Conservation (phyloP, 192 early-diverging fungal species). For the Linnemannia zychae region DNA sequence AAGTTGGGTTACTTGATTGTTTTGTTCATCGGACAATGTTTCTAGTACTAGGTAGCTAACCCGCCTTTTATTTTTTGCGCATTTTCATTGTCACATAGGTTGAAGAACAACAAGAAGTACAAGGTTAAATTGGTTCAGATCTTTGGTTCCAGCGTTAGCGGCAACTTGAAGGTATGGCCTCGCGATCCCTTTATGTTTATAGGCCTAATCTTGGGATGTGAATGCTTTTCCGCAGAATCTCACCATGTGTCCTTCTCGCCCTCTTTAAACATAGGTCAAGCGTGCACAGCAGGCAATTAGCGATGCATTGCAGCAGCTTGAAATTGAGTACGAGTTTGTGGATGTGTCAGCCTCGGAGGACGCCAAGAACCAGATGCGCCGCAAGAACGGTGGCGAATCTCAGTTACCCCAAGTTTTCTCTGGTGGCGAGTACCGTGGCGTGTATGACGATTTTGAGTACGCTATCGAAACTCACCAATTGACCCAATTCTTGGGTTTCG, state of each 20-base stretch:
- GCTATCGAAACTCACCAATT: constrained; percentile 46
- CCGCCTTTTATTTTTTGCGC: neutral
- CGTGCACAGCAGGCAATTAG: constrained; percentile 59
- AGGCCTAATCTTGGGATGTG: neutral
- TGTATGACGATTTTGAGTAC: constrained; percentile 49
- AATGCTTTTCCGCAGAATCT: neutral
- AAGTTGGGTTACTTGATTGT: neutral
- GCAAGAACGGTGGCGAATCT: constrained; percentile 55
- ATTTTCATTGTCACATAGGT: constrained; percentile 6
- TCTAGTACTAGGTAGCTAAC: neutral
- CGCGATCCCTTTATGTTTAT: too few relatives aligned
- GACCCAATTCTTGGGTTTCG: constrained; percentile 49
- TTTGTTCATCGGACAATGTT: neutral
- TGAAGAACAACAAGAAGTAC: constrained; percentile 51
- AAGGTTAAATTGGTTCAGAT: constrained; percentile 60
- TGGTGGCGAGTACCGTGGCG: constrained; percentile 62
- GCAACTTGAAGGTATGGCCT: constrained; percentile 57
- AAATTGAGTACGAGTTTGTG: constrained; percentile 60
- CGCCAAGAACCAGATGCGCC: constrained; percentile 57
- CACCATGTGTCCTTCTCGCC: neutral
- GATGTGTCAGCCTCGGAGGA: constrained; percentile 59
- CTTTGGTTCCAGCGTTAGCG: constrained; percentile 63
- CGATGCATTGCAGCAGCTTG: constrained; percentile 48
- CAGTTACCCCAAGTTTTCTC: constrained; percentile 64
- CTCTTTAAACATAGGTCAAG: constrained; percentile 48